Percentiles rank a stretch among this genome's conserved stretches.
Evolutionary conservation across 495 filamentous ascomycete species (phyloP).

Genomic region (Aspergillus avenaceus): DNA sequence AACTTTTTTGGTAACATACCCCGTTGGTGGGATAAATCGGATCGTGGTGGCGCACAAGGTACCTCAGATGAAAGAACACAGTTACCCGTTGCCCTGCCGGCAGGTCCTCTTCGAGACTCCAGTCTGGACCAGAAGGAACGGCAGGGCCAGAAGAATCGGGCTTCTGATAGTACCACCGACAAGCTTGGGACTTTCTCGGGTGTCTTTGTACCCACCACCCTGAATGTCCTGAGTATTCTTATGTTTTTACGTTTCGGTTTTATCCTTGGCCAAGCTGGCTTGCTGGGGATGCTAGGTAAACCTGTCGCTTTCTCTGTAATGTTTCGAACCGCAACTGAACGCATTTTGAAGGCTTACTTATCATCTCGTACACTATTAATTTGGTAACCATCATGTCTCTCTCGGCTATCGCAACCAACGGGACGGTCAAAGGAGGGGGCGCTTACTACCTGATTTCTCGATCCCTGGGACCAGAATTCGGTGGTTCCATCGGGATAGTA

Average conservation of each 20-base stretch:
- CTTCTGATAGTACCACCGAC: conserved; percentile 44
- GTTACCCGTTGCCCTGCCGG: conserved; percentile 11
- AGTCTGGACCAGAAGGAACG: conserved; percentile 32
- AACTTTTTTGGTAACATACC: conserved; percentile 24
- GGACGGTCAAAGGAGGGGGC: conserved; percentile 81
- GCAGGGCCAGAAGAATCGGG: conserved; percentile 37
- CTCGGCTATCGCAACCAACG: conserved; percentile 86
- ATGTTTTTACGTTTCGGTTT: conserved; percentile 87
- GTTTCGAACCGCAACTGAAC: not conserved
- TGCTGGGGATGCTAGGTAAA: conserved; percentile 76
- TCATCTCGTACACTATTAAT: conserved; percentile 71
- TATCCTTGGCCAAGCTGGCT: conserved; percentile 72
- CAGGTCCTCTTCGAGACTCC: conserved; percentile 27
- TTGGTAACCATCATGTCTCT: conserved; percentile 81
- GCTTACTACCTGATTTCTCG: conserved; percentile 89
- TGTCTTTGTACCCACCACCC: conserved; percentile 79
- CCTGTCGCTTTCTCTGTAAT: not conserved
- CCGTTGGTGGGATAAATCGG: conserved; percentile 24
- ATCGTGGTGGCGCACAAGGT: conserved; percentile 8
- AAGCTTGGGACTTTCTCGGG: conserved; percentile 75
- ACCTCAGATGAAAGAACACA: conserved; percentile 3
- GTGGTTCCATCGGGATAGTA: conserved; percentile 85
- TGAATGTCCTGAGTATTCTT: conserved; percentile 89
- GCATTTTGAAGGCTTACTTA: conserved; percentile 55
- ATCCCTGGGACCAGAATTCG: conserved; percentile 83